These are phyloP conservation scores for Kodamaea nitidulidarum DNA, from an alignment of 805 yeast species.

Conservation along the genomic window DNA sequence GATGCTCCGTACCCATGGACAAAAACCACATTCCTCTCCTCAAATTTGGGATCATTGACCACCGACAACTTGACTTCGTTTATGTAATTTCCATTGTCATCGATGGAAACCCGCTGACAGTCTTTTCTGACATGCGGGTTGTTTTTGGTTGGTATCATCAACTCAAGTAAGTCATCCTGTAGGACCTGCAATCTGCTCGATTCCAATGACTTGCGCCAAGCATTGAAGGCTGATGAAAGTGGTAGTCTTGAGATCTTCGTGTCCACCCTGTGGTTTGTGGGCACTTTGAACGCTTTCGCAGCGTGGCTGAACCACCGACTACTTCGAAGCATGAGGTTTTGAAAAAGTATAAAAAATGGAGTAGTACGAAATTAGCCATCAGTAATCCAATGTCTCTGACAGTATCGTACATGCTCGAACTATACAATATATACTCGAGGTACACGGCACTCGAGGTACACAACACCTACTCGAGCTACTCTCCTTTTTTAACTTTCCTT, in stretches of 20 bases:
- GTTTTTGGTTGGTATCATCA: conserved; percentile 25
- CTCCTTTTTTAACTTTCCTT: too few relatives aligned
- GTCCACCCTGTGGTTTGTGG: conserved; percentile 2
- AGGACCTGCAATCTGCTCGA: conserved; percentile 24
- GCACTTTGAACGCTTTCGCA: conserved; percentile 2
- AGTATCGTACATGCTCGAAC: too few relatives aligned
- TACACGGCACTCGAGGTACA: too few relatives aligned
- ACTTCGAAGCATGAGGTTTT: not conserved
- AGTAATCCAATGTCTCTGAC: too few relatives aligned
- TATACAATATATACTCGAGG: too few relatives aligned
- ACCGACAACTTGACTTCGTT: conserved; percentile 35
- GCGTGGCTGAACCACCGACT: conserved; percentile 1
- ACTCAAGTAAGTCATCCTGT: conserved; percentile 33
- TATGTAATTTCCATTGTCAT: conserved; percentile 23
- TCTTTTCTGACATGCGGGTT: conserved; percentile 20
- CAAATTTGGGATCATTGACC: conserved; percentile 18
- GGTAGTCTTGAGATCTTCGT: conserved; percentile 4
- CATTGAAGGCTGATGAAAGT: conserved; percentile 3
- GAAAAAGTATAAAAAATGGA: too few relatives aligned
- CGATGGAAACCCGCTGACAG: conserved; percentile 19
- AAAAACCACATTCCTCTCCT: conserved; percentile 44
- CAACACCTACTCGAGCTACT: too few relatives aligned
- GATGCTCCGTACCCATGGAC: conserved; percentile 59
- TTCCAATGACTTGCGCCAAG: conserved; percentile 22
- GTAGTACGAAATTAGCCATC: too few relatives aligned